A percentile compares a stretch with the other conserved stretches of the same genome.
phyloP scores from a whole-genome alignment of 225 moss, liverwort and hornwort species.

The Neckera pumila region DNA sequence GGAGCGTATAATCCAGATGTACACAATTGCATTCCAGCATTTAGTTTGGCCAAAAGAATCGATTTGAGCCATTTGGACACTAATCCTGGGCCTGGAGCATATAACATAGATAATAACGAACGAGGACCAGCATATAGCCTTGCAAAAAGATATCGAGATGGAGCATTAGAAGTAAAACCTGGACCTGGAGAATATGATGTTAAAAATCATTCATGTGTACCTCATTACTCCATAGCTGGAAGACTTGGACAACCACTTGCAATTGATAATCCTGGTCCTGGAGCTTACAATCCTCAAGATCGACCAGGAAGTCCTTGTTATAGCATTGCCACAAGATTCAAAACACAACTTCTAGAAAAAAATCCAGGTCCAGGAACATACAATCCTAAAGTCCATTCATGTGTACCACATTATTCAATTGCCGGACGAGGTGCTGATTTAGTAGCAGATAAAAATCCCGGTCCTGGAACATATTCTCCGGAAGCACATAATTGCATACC shows the following conservation, averaged over 20 bases:
- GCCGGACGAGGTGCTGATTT: neutral
- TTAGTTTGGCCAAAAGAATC: neutral
- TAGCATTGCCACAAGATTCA: conserved; percentile 9
- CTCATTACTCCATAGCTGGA: neutral
- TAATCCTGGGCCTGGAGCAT: neutral
- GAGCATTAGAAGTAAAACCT: neutral
- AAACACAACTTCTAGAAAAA: conserved; percentile 16
- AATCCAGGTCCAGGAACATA: conserved; percentile 56
- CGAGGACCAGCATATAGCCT: neutral
- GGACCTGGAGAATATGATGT: neutral
- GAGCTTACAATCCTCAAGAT: neutral
- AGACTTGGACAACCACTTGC: neutral
- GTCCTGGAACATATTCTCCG: conserved; percentile 39
- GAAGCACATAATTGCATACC: conserved; percentile 32
- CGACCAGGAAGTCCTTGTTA: neutral
- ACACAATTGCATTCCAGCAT: neutral
- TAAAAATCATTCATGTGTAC: neutral
- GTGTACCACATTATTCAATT: conserved; percentile 52
- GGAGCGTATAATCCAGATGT: neutral
- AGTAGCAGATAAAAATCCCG: conserved; percentile 28
- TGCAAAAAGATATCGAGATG: neutral
- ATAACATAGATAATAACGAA: neutral
- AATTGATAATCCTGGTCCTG: neutral
- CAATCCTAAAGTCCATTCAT: conserved; percentile 21
- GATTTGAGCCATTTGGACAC: neutral